These are phyloP conservation scores for Isochrysis galbana DNA, from an alignment of 78 protist species.

Conservation along the genomic window DNA sequence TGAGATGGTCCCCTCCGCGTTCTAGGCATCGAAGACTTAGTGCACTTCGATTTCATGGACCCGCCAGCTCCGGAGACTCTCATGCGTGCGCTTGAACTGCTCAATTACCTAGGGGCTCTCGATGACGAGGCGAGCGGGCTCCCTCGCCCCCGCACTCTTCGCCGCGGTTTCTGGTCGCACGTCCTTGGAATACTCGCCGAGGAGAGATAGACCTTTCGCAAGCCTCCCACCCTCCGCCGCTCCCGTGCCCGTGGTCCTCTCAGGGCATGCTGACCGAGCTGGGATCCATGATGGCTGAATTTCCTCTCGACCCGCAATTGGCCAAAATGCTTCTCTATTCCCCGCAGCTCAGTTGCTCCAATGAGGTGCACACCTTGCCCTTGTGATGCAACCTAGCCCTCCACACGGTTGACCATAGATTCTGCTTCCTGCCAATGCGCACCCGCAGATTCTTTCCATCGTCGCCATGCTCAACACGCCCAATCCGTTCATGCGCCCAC, in stretches of 20 bases:
- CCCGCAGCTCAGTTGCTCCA: background rate
- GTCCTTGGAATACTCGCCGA: too few relatives aligned
- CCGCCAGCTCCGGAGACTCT: constrained; percentile 94
- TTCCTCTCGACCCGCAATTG: constrained; percentile 98
- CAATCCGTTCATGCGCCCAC: constrained; percentile 87
- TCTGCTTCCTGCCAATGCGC: too few relatives aligned
- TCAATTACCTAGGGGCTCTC: constrained; percentile 96
- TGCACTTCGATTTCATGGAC: constrained; percentile 95
- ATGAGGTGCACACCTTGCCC: too few relatives aligned
- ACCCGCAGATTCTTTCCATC: constrained; percentile 90
- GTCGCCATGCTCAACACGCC: constrained; percentile 87
- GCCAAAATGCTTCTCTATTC: constrained; percentile 77
- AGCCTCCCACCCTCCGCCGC: too few relatives aligned
- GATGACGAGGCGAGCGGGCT: too few relatives aligned
- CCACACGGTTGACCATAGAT: too few relatives aligned
- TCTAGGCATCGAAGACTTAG: constrained; percentile 32
- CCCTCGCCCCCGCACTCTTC: too few relatives aligned
- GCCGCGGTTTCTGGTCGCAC: too few relatives aligned
- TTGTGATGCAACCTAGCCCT: too few relatives aligned
- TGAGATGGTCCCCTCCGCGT: too few relatives aligned
- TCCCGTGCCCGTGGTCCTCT: too few relatives aligned
- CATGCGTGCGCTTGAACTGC: constrained; percentile 94
- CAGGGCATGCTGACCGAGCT: constrained; percentile 86
- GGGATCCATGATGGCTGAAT: constrained; percentile 89
- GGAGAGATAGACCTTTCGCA: too few relatives aligned